These are phyloP conservation scores for Thielaviopsis musarum DNA, from an alignment of 2,329 filamentous ascomycete species.

Conservation along the genomic window DNA sequence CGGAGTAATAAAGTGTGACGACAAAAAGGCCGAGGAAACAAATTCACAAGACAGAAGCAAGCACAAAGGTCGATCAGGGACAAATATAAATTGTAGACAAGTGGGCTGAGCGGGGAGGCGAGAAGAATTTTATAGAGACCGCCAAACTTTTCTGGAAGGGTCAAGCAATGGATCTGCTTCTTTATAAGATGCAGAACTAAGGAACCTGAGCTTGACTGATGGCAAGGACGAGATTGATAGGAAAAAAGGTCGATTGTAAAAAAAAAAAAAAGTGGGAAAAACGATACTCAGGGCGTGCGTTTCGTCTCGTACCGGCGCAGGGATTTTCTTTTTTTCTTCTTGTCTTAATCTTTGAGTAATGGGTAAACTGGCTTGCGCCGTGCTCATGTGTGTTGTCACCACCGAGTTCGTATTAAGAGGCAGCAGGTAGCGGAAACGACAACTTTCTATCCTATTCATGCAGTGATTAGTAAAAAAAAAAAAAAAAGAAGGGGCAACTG, in stretches of 20 bases:
- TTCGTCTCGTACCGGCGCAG: background rate
- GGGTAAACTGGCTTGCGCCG: too few species aligned
- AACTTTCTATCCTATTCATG: background rate
- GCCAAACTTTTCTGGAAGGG: too few species aligned
- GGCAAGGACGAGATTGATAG: background rate
- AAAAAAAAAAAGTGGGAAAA: background rate
- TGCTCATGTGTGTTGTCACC: background rate
- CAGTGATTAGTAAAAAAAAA: background rate
- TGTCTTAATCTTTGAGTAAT: too few species aligned
- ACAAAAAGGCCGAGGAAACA: slow-evolving; percentile 1
- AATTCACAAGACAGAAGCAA: background rate
- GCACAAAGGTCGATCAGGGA: background rate
- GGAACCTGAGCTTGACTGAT: too few species aligned
- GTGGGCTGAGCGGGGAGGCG: background rate
- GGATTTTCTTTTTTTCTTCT: background rate
- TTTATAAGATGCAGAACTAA: too few species aligned
- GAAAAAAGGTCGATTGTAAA: background rate
- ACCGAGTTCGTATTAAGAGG: background rate
- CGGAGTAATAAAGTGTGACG: too few species aligned
- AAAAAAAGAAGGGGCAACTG: background rate
- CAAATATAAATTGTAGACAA: background rate
- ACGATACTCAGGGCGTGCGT: background rate
- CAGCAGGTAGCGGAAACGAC: background rate
- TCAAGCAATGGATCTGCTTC: too few species aligned
- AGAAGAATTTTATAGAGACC: too few species aligned